These are phyloP conservation scores for Phytophthora uliginosa DNA, from an alignment of 352 stramenopile genomes.

Conservation along the genomic window DNA sequence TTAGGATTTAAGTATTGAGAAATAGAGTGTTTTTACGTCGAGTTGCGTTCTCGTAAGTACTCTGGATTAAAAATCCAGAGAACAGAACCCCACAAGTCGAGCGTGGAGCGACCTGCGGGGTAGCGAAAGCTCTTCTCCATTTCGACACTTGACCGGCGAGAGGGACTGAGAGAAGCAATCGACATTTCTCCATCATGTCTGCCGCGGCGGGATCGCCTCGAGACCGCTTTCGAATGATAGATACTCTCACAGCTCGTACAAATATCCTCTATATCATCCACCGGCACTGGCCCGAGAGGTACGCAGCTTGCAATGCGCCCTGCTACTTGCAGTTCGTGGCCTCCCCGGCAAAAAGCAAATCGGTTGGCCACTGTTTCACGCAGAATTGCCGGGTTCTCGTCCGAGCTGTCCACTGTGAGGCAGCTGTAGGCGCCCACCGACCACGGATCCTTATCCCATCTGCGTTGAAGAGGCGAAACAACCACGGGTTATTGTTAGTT, in stretches of 20 bases:
- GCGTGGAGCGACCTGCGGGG: not conserved
- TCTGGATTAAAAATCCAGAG: too few species aligned
- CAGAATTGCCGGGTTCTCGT: slow-evolving; percentile 66
- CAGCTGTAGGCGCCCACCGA: slow-evolving; percentile 71
- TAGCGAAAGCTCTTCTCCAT: not conserved
- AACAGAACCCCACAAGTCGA: not conserved
- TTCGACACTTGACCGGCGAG: not conserved
- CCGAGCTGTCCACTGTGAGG: slow-evolving; percentile 68
- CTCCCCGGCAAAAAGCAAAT: slow-evolving; percentile 75
- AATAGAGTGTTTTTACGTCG: too few species aligned
- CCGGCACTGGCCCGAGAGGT: slow-evolving; percentile 49
- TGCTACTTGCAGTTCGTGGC: slow-evolving; percentile 79
- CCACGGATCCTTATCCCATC: slow-evolving; percentile 74
- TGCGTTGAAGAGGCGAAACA: slow-evolving; percentile 16
- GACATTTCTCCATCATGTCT: too few species aligned
- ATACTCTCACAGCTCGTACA: not conserved
- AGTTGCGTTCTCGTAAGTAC: too few species aligned
- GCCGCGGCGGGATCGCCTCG: too few species aligned
- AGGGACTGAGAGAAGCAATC: too few species aligned
- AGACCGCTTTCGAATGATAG: not conserved
- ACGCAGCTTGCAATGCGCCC: slow-evolving; percentile 69
- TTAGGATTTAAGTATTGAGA: too few species aligned
- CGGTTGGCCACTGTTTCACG: slow-evolving; percentile 45
- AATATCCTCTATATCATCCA: too few species aligned
- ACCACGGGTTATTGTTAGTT: not conserved